Evolutionary conservation across 164 flowering plant genomes (phyloP).

Genomic region (Amborella trichopoda): DNA sequence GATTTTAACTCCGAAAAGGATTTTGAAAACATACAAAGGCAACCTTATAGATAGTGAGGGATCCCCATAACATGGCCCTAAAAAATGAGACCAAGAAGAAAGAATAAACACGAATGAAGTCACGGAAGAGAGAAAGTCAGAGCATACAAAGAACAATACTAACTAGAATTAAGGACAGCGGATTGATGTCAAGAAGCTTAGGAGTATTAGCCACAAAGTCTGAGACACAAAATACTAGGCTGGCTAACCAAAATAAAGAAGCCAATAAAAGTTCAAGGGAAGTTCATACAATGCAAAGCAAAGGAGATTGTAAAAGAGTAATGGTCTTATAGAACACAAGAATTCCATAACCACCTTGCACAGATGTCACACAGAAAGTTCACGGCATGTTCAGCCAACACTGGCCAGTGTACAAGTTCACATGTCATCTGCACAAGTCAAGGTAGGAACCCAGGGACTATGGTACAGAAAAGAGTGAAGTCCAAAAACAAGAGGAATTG

Average conservation of each 20-base stretch:
- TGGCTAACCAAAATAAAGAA: constrained; percentile 18
- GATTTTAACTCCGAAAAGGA: too few species aligned
- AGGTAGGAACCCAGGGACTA: constrained; percentile 7
- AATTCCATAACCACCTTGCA: constrained; percentile 1
- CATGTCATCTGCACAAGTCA: constrained; percentile 6
- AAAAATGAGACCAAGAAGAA: too few species aligned
- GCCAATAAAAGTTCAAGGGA: constrained; percentile 12
- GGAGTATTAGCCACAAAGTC: too few species aligned
- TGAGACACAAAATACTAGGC: too few species aligned
- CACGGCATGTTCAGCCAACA: constrained; percentile 2
- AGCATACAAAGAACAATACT: too few species aligned
- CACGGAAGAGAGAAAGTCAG: too few species aligned
- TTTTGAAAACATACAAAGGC: too few species aligned
- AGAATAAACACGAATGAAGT: too few species aligned
- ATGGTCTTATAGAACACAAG: constrained; percentile 10
- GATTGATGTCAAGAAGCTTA: constrained; percentile 7
- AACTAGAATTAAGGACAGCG: constrained; percentile 4
- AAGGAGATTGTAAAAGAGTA: constrained; percentile 8
- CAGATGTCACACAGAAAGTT: constrained; percentile 4
- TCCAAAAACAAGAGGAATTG: constrained; percentile 20
- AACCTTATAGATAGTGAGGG: too few species aligned
- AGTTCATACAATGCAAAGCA: constrained; percentile 8
- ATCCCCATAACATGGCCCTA: too few species aligned
- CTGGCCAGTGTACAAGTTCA: constrained; percentile 9
- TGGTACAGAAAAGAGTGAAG: constrained; percentile 13